Evolutionary conservation across 495 filamentous ascomycete species (phyloP).

Genomic region (Friedmanniomyces simplex): DNA sequence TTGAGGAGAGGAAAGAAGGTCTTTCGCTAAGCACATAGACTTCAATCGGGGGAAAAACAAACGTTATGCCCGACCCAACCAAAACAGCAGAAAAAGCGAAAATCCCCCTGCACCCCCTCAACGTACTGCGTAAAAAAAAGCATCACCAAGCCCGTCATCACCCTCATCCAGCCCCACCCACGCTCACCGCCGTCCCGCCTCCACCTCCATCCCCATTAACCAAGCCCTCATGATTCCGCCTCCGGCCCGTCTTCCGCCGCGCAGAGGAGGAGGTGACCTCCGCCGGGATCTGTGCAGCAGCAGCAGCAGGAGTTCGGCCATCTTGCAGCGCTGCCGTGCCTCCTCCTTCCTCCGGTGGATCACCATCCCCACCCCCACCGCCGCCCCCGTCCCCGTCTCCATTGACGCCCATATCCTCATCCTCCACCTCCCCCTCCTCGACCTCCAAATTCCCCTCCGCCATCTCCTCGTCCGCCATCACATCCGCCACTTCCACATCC

Average conservation of each 20-base stretch:
- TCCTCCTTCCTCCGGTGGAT: not conserved
- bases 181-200: conserved; percentile 17
- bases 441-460: conserved; percentile 13
- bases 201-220: conserved; percentile 10
- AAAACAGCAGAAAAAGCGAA: too few relatives aligned
- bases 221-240: conserved; percentile 2
- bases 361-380: not conserved
- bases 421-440: conserved; percentile 17
- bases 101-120: not conserved
- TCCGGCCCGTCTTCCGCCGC: conserved; percentile 5
- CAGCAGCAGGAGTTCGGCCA: too few relatives aligned
- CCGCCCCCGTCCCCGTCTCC: not conserved
- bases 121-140: too few relatives aligned
- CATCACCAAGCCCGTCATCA: too few relatives aligned
- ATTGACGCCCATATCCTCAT: conserved; percentile 15
- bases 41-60: too few relatives aligned
- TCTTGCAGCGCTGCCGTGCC: too few relatives aligned
- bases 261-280: not conserved
- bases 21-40: too few relatives aligned
- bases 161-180: conserved; percentile 11
- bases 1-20: too few relatives aligned
- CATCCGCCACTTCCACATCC: not conserved
- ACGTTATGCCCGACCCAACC: too few relatives aligned
- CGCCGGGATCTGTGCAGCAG: not conserved
- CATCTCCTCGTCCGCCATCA: conserved; percentile 15